Percentiles rank a stretch among this genome's conserved stretches.
phyloP scores from a whole-genome alignment of 176 grass and related monocot species.

The Triticum monococcum region DNA sequence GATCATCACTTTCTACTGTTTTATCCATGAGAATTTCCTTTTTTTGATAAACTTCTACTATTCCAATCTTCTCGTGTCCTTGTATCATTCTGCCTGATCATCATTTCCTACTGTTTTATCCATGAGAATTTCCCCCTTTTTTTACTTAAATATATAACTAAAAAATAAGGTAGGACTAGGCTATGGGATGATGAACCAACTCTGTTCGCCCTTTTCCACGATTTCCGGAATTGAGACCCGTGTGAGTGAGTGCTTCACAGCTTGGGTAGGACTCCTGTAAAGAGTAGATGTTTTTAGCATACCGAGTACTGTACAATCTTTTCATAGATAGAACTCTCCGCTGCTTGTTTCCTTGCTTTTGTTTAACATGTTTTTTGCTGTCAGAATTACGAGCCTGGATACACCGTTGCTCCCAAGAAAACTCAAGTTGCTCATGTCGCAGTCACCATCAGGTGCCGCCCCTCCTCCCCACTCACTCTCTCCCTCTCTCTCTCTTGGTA shows the following conservation, averaged over 20 bases:
- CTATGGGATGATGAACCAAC: neutral
- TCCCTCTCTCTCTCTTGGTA: neutral
- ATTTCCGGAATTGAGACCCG: neutral
- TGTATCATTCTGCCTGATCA: neutral
- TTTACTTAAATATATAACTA: neutral
- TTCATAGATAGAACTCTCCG: neutral
- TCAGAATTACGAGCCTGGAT: slow-evolving; percentile 18
- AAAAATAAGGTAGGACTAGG: neutral
- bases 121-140: neutral
- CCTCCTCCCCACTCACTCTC: neutral
- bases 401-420: slow-evolving; percentile 4
- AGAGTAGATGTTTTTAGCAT: neutral
- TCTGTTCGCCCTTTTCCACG: neutral
- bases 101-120: neutral
- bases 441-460: slow-evolving; percentile 13
- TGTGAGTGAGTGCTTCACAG: neutral
- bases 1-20: neutral
- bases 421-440: slow-evolving; percentile 9
- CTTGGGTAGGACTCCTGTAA: neutral
- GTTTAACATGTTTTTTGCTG: neutral
- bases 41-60: too few species aligned
- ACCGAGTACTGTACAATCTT: neutral
- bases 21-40: neutral
- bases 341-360: neutral
- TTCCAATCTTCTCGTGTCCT: too few species aligned